Evolutionary conservation across 139 green algal species (phyloP).

Genomic region (Astrephomene gubernaculifera): DNA sequence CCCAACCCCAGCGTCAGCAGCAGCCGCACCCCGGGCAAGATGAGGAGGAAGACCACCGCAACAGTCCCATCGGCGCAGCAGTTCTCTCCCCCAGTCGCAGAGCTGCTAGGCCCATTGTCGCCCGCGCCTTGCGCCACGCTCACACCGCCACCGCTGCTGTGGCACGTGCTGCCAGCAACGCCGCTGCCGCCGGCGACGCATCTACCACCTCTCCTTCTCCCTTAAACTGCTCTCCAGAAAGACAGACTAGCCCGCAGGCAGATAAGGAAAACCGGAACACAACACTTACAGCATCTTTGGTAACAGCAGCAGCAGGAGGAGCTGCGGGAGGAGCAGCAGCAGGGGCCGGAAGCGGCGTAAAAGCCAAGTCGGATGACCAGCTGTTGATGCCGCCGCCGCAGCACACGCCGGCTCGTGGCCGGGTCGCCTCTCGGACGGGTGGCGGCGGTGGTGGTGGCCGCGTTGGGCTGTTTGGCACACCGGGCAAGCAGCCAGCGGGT

Average conservation of each 20-base stretch:
- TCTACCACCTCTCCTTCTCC: not conserved
- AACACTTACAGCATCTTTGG: not conserved
- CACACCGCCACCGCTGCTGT: not conserved
- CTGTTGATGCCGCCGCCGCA: not conserved
- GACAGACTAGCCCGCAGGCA: not conserved
- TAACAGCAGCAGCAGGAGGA: not conserved
- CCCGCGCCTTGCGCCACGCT: constrained; percentile 5
- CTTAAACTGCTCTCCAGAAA: not conserved
- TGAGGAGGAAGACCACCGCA: not conserved
- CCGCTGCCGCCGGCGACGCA: not conserved
- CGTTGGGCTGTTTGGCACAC: not conserved
- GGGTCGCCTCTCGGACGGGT: not conserved
- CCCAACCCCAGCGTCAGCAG: too few relatives aligned
- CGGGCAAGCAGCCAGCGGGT: not conserved
- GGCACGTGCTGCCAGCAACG: not conserved
- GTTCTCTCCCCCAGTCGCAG: constrained; percentile 22
- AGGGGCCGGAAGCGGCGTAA: not conserved
- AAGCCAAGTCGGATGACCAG: not conserved
- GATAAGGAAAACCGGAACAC: not conserved
- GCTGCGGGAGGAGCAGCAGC: not conserved
- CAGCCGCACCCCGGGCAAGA: too few relatives aligned
- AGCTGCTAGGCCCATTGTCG: constrained; percentile 9
- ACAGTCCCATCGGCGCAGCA: not conserved
- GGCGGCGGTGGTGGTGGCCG: too few relatives aligned
- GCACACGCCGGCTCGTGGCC: not conserved